A percentile compares a stretch with the other conserved stretches of the same genome.
These are phyloP conservation scores for Annulohypoxylon moriforme DNA, from an alignment of 495 filamentous ascomycete species.

Conservation along the genomic window DNA sequence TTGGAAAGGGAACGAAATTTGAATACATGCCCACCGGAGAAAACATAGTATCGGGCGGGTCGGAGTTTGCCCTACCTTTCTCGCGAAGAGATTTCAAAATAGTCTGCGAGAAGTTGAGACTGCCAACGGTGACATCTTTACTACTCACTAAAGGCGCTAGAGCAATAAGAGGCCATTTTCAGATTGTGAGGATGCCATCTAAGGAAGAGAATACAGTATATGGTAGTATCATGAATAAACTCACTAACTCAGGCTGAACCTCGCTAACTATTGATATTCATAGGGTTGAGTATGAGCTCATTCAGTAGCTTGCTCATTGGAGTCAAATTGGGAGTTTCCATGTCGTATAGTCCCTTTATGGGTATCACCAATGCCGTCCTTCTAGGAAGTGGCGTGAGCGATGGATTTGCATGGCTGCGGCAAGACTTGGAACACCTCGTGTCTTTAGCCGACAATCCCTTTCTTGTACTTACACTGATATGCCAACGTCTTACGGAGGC, in stretches of 20 bases:
- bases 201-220: not conserved
- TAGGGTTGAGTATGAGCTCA: conserved; percentile 14
- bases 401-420: conserved; percentile 20
- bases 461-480: conserved; percentile 13
- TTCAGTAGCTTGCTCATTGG: conserved; percentile 27
- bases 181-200: not conserved
- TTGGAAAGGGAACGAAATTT: not conserved
- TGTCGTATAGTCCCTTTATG: conserved; percentile 20
- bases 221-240: not conserved
- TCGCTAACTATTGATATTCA: not conserved
- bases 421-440: conserved; percentile 15
- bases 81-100: not conserved
- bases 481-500: conserved; percentile 28
- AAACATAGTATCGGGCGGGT: not conserved
- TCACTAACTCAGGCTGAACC: not conserved
- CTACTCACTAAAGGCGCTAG: not conserved
- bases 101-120: not conserved
- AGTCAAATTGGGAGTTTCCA: conserved; percentile 9
- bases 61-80: not conserved
- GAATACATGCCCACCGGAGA: not conserved
- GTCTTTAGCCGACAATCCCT: conserved; percentile 22
- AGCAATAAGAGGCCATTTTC: not conserved
- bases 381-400: conserved; percentile 5
- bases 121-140: not conserved
- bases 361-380: conserved; percentile 10